Conservation (phyloP, 202 grass and related monocot species). For the Panicum hallii region DNA sequence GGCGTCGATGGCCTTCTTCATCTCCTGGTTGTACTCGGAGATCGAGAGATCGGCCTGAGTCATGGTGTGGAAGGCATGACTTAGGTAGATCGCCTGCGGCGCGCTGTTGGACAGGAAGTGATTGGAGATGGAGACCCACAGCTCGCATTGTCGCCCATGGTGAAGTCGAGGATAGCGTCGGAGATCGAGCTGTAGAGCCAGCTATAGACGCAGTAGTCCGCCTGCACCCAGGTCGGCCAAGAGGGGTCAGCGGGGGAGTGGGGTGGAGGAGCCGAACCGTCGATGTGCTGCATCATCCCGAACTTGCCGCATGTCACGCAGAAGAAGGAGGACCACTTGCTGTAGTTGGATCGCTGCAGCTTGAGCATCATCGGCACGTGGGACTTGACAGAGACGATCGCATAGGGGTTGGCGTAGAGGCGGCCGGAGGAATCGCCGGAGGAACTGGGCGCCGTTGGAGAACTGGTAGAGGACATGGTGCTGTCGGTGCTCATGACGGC, state of each 20-base stretch:
- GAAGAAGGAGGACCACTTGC: too few relatives aligned
- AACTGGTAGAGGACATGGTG: too few relatives aligned
- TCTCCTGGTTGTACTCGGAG: not conserved
- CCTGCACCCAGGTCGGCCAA: not conserved
- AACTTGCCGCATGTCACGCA: not conserved
- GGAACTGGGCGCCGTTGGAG: too few relatives aligned
- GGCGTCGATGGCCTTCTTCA: not conserved
- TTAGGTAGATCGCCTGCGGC: not conserved
- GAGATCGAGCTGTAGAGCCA: not conserved
- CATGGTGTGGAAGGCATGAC: not conserved
- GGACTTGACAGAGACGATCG: not conserved
- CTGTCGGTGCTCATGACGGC: too few relatives aligned
- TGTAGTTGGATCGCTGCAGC: not conserved
- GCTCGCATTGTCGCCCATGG: too few relatives aligned
- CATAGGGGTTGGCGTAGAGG: too few relatives aligned
- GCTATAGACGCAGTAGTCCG: not conserved
- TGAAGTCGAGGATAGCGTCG: not conserved
- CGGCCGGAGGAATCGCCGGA: too few relatives aligned
- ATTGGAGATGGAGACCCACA: not conserved
- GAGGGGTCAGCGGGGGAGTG: too few relatives aligned
- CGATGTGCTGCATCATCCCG: not conserved
- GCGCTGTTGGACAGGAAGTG: not conserved
- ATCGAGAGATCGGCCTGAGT: not conserved
- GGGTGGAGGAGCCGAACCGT: not conserved
- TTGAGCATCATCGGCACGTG: not conserved